Conservation (phyloP, 140 eudicot genomes). For the Oenanthe javanica region DNA sequence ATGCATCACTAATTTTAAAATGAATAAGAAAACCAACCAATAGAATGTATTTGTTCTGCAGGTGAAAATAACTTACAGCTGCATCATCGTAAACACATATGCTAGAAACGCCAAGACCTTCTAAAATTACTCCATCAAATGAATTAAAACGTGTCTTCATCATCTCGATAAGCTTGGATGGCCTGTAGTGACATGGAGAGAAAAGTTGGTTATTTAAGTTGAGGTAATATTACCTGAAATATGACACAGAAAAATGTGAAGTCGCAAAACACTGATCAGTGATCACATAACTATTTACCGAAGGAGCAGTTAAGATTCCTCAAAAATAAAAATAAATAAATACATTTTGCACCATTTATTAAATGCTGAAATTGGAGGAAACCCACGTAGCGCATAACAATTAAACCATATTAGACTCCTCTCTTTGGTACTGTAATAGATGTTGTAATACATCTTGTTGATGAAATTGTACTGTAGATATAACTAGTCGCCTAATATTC, state of each 20-base stretch:
- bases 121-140: constrained; percentile 75
- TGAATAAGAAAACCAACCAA: not conserved
- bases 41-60: constrained; percentile 1
- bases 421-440: no score
- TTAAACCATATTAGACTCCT: no score
- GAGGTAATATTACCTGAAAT: not conserved
- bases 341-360: no score
- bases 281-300: not conserved
- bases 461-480: no score
- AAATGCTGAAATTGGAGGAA: no score
- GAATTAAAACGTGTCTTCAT: constrained; percentile 55
- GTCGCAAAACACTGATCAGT: not conserved
- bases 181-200: constrained; percentile 44
- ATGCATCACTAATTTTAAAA: not conserved
- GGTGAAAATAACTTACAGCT: constrained; percentile 53
- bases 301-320: not conserved
- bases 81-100: constrained; percentile 60
- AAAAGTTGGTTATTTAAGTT: not conserved
- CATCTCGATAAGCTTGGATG: constrained; percentile 70
- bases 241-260: not conserved
- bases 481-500: no score
- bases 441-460: no score
- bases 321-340: no score
- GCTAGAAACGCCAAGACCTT: constrained; percentile 65
- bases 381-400: no score